Evolutionary conservation across 129 eudicot genomes (phyloP).

Genomic region (Tanacetum coccineum): DNA sequence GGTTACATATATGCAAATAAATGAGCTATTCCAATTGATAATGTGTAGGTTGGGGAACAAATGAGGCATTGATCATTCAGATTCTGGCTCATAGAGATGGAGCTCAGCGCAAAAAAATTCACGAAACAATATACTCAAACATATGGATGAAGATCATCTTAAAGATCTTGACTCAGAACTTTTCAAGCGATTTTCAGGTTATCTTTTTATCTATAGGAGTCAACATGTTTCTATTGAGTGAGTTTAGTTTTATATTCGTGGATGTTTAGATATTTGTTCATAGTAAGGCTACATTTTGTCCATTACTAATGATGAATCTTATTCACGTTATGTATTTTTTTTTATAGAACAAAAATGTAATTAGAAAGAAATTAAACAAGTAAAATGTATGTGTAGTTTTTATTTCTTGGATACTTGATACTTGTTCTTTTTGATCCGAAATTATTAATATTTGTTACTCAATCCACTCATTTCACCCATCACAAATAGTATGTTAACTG

Average conservation of each 20-base stretch:
- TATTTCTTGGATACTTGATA: too few relatives aligned
- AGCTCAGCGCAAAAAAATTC: constrained; percentile 70
- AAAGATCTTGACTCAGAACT: constrained; percentile 80
- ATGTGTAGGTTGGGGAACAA: constrained; percentile 89
- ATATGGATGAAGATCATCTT: constrained; percentile 74
- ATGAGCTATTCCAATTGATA: not conserved
- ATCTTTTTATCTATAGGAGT: not conserved
- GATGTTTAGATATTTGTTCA: not conserved
- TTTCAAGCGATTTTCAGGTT: constrained; percentile 76
- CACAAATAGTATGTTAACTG: too few relatives aligned
- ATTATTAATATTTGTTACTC: too few relatives aligned
- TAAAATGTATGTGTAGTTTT: too few relatives aligned
- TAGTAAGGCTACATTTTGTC: not conserved
- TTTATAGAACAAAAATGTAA: too few relatives aligned
- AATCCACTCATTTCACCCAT: too few relatives aligned
- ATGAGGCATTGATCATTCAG: constrained; percentile 69
- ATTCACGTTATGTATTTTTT: too few relatives aligned
- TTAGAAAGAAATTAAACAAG: not conserved
- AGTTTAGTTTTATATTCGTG: too few relatives aligned
- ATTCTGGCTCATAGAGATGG: constrained; percentile 87
- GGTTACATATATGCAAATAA: not conserved
- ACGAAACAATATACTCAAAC: constrained; percentile 64
- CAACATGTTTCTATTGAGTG: not conserved
- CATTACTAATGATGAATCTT: too few relatives aligned
- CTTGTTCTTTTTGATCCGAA: too few relatives aligned